Base-by-base conservation (phyloP, 805 yeast genomes). In the Pichia deserticola region DNA sequence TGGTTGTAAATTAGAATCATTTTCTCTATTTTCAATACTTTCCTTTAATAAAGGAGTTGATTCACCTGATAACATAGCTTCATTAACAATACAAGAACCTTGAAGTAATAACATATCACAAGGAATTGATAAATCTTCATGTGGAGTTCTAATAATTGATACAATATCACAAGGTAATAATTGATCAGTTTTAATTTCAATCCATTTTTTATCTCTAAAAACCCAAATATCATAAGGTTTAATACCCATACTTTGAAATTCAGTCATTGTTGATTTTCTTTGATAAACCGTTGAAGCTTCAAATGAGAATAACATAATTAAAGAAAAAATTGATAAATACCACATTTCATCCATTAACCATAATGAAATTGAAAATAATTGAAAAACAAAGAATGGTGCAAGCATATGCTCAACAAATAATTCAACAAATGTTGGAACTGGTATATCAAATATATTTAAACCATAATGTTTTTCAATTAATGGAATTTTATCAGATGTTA, bases 51-150 rank as follows among this genome's bases (percentile, higher is more conserved):
- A 74, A 7, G 99, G 99, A 41, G 99, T 93, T 6, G 97, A 89
- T 72, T 93, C 99, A 66, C 99, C 99, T 5, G 97, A 88, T 50
- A 93, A 81, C 99, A 93, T 93, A 28, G 99, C 99, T 75, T 93
- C 99, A 64, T 93, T 93, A 42, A 93, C 95, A 63, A 93, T 93
- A 57, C 95, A 93, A 20, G 96, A 77, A 47, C 99, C 99, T 60
- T 84, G 90, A 46, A 88, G 67, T 42, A 93, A 74, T 36, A 93
- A 68, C 69, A 93, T 69, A 68, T 93, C 99, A 73, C 99, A 93
- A 15, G 99, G 97, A 48, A 93, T 71, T 1, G 98, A 96, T 54
- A 85, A 78, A 49, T 89, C 98, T 45, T 92, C 99, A 48, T 75
- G 82, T 4, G 68, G 68, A 6, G 97, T 86, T 73, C 99, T 84